Base-by-base conservation (phyloP, 73 alveolate species). In the Paramecium sonneborni region DNA sequence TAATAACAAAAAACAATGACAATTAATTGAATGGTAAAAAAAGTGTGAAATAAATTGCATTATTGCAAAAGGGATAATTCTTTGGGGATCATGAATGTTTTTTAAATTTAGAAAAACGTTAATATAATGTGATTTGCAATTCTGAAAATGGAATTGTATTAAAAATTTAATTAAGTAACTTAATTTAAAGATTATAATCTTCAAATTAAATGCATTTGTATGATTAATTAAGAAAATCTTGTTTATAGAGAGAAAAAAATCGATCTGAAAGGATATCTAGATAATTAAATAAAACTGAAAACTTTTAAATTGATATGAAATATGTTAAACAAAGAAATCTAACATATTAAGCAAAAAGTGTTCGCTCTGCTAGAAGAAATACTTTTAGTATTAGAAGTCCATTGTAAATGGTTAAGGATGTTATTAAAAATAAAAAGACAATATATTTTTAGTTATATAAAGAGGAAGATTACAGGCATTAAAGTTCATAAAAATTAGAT, bases 31-130 rank as follows among this genome's bases (percentile, higher is more conserved):
- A 30, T 67, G 12, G 46, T 23, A 67, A 67, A 15, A 67, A 67
- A 30, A 14, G 26, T 67, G 26, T 67, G 1, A 5, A 24, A 26
- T 12, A 24, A 14, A 30, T 67, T 11, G 84, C 84, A 30, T 30
- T 67, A 30, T 67, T 67, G 6, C 0, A 67, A 67, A 67, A 67
- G 23, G 84, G 84, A 0, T 28, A 26, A 30, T 30, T 67, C 5
- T 67, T 67, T 67, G 84, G 84, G 12, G 84, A 67, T 24, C 38
- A 30, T 10, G 84, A 67, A 67, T 67, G 28, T n/a, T 67, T 67
- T 67, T 8, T 12, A 0, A 67, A 67, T 67, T 11, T 12, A 20
- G 84, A 67, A 67, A 30, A 30, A 67, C 38, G 84, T 3, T 14
- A 30, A 14, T 11, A 67, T 7, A 67, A 32, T 67, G 84, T 67